phyloP scores from a whole-genome alignment of 768 basidiomycete species.

The Calocybe gangraenosa region DNA sequence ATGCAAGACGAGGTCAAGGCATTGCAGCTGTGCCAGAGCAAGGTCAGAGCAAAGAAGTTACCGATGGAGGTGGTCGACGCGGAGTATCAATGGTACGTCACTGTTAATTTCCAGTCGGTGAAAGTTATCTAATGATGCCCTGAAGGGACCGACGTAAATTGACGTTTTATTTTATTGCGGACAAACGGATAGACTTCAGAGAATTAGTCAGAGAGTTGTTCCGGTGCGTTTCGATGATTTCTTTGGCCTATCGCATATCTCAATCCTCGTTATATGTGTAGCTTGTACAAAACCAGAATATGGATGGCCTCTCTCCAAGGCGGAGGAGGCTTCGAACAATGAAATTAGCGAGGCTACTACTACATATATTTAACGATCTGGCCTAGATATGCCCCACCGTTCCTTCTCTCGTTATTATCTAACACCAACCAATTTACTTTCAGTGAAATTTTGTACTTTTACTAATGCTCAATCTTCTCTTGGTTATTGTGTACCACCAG shows the following conservation, averaged over 20 bases:
- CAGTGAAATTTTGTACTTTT: background rate
- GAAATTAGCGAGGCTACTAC: background rate
- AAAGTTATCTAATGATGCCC: background rate
- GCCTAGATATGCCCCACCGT: conserved; percentile 14
- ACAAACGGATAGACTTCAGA: conserved; percentile 93
- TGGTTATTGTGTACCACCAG: conserved; percentile 8
- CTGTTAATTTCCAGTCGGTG: background rate
- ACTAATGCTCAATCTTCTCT: conserved; percentile 1
- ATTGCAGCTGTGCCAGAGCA: conserved; percentile 83
- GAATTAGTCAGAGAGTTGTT: conserved; percentile 95
- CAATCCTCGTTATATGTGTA: conserved; percentile 21
- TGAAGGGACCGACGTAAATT: conserved; percentile 90
- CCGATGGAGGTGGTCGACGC: conserved; percentile 99
- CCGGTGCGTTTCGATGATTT: conserved; percentile 50
- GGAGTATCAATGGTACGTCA: conserved; percentile 91
- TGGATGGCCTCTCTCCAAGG: conserved; percentile 90
- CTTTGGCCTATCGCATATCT: background rate
- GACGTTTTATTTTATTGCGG: conserved; percentile 96
- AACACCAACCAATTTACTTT: no score
- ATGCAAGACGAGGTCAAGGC: conserved; percentile 91
- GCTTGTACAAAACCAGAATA: conserved; percentile 90
- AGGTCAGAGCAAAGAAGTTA: conserved; percentile 89
- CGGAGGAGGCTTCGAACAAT: conserved; percentile 35
- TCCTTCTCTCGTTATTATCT: no score
- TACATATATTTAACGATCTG: conserved; percentile 5